Percentiles rank a stretch among this genome's conserved stretches.
Conservation (phyloP, 169 alveolate genomes). For the Eimeria acervulina region DNA sequence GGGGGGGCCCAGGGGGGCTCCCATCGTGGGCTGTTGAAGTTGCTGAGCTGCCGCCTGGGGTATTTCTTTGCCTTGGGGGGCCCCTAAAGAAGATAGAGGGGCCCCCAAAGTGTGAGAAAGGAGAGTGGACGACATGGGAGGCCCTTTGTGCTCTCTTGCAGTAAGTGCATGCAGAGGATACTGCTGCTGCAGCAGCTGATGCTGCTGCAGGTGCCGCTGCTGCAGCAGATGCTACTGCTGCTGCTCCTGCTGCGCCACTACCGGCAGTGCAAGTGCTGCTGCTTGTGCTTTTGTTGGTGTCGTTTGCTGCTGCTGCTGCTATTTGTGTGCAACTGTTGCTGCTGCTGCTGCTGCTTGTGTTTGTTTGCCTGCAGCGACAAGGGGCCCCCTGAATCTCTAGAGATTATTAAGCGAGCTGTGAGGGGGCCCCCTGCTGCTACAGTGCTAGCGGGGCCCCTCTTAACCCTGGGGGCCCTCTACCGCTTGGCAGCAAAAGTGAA, state of each 20-base stretch:
- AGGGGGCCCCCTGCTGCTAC: conserved; percentile 55
- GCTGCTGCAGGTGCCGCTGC: conserved; percentile 10
- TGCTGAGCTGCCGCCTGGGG: too few relatives aligned
- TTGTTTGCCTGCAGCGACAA: conserved; percentile 3
- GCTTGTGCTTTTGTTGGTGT: neutral
- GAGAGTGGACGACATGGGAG: conserved; percentile 37
- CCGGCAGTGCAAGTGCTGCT: neutral
- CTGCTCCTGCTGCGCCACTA: neutral
- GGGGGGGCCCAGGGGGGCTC: neutral
- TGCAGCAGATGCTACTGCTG: neutral
- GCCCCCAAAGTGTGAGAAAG: neutral
- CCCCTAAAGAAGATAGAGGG: conserved; percentile 3
- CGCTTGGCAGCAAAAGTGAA: neutral
- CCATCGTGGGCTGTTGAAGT: neutral
- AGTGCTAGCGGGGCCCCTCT: conserved; percentile 36
- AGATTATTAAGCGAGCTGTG: neutral
- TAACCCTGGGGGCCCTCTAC: conserved; percentile 45
- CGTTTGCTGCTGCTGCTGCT: neutral
- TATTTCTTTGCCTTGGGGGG: neutral
- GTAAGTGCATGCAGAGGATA: neutral
- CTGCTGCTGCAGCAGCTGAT: neutral
- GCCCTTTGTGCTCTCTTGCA: conserved; percentile 17
- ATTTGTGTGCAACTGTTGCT: neutral
- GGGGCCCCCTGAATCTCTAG: conserved; percentile 48
- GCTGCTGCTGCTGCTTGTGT: neutral